These are phyloP conservation scores for Lepidium campestre DNA, from an alignment of 441 rosid genomes.

Conservation along the genomic window DNA sequence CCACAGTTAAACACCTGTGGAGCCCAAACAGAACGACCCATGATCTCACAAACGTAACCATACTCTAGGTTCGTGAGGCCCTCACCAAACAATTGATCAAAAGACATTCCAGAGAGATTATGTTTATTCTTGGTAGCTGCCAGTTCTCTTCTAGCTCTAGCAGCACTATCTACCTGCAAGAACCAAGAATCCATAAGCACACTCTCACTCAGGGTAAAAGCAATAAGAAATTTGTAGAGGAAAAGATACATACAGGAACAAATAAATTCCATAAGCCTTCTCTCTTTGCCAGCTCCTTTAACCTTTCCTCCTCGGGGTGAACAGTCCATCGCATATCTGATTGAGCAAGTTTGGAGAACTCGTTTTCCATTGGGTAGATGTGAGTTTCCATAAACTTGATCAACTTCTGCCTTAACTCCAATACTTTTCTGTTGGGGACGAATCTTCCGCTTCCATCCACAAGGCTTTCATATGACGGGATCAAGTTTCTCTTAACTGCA, in stretches of 20 bases:
- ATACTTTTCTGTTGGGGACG: slow-evolving; percentile 61
- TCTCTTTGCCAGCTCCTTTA: slow-evolving; percentile 83
- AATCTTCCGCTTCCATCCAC: slow-evolving; percentile 55
- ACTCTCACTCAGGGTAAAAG: neutral
- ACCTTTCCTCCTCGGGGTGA: slow-evolving; percentile 91
- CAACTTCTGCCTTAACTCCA: slow-evolving; percentile 59
- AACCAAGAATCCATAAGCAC: slow-evolving; percentile 10
- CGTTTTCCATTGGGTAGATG: slow-evolving; percentile 76
- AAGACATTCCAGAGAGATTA: slow-evolving; percentile 20
- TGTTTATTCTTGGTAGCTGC: slow-evolving; percentile 36
- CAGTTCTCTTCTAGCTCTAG: slow-evolving; percentile 62
- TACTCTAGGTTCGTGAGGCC: slow-evolving; percentile 97
- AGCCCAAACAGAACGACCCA: slow-evolving; percentile 95
- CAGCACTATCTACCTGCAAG: slow-evolving; percentile 84
- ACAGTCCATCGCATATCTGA: slow-evolving; percentile 78
- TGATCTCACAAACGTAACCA: slow-evolving; percentile 94
- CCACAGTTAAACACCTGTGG: slow-evolving; percentile 96
- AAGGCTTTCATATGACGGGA: slow-evolving; percentile 31
- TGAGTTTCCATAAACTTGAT: slow-evolving; percentile 87
- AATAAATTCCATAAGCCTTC: slow-evolving; percentile 92
- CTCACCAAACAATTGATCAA: slow-evolving; percentile 66
- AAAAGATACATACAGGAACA: slow-evolving; percentile 60
- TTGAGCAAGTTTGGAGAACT: slow-evolving; percentile 72
- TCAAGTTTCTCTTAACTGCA: slow-evolving; percentile 26
- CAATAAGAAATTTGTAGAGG: neutral